Evolutionary conservation across 176 grass and related monocot species (phyloP).

Genomic region (maize (Zea mays)): Zm-B73-REFERENCE-NAM-5.0 NC_050096.1:280061501-280062000

Average conservation of each 20-base stretch:
- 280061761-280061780: neutral
- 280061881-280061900: neutral
- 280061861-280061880: neutral
- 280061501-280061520: conserved; percentile 41
- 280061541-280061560: conserved; percentile 83
- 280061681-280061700: conserved; percentile 89
- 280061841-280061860: neutral
- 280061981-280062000: neutral
- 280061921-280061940: neutral
- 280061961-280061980: neutral
- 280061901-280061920: neutral
- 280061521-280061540: conserved; percentile 76
- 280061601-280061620: neutral
- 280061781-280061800: neutral
- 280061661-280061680: conserved; percentile 90
- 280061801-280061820: neutral
- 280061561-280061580: conserved; percentile 73
- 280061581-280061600: conserved; percentile 29
- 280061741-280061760: neutral
- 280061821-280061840: neutral
- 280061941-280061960: neutral
- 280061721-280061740: conserved; percentile 60
- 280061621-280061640: conserved; percentile 22
- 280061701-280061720: conserved; percentile 83
- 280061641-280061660: conserved; percentile 79